Evolutionary conservation across 257 asterid genomes (phyloP), one percentile per base, ranked within the genome.

Genomic region (Rauvolfia tetraphylla): DNA sequence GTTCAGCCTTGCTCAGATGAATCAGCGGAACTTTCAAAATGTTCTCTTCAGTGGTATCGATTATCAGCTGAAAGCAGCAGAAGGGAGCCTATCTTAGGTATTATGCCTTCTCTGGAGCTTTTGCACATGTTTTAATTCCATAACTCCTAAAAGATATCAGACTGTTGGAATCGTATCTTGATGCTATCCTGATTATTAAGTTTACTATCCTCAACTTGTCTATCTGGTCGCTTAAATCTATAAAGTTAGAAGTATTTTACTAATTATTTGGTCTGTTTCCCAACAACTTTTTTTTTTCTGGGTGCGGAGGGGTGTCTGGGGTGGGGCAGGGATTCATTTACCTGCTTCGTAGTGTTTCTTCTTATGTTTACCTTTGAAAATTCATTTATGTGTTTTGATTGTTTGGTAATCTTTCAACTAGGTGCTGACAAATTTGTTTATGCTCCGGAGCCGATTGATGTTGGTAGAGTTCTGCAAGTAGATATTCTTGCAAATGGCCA

Each of bases 381-480:
- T 33, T 63, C 27, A 33, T 63, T 63, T 17, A 33, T 34, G 5
- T 63, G 12, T 62, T 62, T 27, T 31, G 7, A 36, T 42, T 61
- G 59, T 78, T 20, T 34, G 29, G 61, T 34, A 27, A 77, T 59
- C 76, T 39, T 62, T 77, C 73, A 59, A 38, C 46, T 62, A 94
- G 98, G 96, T 84, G 98, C 98, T 12, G 86, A 85, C 87, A 94
- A 94, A 83, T 83, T 78, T 25, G 88, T 89, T 74, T 94, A 94
- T 81, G 99, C 97, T 70, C 99, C 98, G 7, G 99, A 95, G 84
- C 98, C 99, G 25, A 81, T 85, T 82, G 99, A 95, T 71, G 96
- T 95, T 79, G 99, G 98, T 71, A 86, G 96, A 86, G 76, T 91
- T 67, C 82, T 95, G 86, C 90, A 89, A 80, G 99, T 92, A 13